Conservation (phyloP, 2,329 filamentous ascomycete species). For the Parafenestella ontariensis region DNA sequence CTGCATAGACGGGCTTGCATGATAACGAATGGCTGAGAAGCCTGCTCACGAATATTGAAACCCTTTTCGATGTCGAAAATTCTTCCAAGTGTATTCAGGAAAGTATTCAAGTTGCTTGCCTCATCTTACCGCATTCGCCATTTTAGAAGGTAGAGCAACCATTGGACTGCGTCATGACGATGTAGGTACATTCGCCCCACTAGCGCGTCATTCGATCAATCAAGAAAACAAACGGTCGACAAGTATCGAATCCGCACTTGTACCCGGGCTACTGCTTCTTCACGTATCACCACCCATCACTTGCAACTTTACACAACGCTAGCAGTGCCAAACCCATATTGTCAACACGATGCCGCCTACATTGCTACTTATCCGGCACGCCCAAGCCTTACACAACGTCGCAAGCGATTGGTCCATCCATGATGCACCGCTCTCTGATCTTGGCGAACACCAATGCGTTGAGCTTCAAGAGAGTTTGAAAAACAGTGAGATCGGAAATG, state of each 20-base stretch:
- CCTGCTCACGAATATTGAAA: slow-evolving; percentile 22
- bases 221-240: background rate
- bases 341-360: slow-evolving; percentile 50
- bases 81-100: background rate
- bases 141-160: background rate
- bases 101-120: background rate
- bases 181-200: slow-evolving; percentile 18
- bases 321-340: background rate
- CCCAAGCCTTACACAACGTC: slow-evolving; percentile 55
- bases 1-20: slow-evolving; percentile 37
- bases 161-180: slow-evolving; percentile 18
- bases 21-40: slow-evolving; percentile 32
- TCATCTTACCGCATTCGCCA: background rate
- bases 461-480: slow-evolving; percentile 50
- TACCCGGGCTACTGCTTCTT: no score
- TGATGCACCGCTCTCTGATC: slow-evolving; percentile 53
- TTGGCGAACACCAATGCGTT: slow-evolving; percentile 51
- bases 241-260: background rate
- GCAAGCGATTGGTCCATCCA: slow-evolving; percentile 50
- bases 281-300: no score
- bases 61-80: background rate
- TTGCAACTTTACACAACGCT: background rate
- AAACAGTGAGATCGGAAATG: slow-evolving; percentile 46
- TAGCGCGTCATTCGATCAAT: background rate
- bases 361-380: slow-evolving; percentile 55